Evolutionary conservation across 805 yeast genomes (phyloP).

Genomic region (Candida sphagnicola): DNA sequence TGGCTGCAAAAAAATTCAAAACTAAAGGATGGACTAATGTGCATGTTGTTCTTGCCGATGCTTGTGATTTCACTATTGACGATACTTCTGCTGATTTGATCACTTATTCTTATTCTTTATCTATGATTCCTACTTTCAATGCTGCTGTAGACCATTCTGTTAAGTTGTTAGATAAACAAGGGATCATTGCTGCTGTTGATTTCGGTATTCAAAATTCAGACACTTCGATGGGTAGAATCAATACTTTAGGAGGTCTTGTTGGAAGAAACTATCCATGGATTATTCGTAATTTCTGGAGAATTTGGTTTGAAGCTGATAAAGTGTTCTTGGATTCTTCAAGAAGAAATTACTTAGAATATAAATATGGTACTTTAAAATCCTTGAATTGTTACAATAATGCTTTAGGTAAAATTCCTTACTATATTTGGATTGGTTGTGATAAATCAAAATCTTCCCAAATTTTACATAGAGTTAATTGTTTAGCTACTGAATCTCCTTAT

Average conservation of each 20-base stretch:
- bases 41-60: conserved; percentile 68
- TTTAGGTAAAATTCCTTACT: conserved; percentile 76
- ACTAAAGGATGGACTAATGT: conserved; percentile 51
- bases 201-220: conserved; percentile 73
- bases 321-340: conserved; percentile 77
- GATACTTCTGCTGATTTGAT: conserved; percentile 58
- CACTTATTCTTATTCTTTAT: conserved; percentile 75
- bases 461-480: conserved; percentile 65
- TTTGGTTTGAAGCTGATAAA: conserved; percentile 83
- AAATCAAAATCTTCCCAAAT: conserved; percentile 31
- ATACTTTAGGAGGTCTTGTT: conserved; percentile 71
- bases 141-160: conserved; percentile 71
- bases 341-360: conserved; percentile 78
- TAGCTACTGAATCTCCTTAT: conserved; percentile 81
- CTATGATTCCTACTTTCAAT: conserved; percentile 83
- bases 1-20: conserved; percentile 59
- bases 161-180: conserved; percentile 48
- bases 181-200: conserved; percentile 69
- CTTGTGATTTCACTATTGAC: conserved; percentile 59
- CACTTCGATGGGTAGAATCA: conserved; percentile 61
- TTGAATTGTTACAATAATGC: conserved; percentile 60
- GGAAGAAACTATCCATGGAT: conserved; percentile 76
- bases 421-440: conserved; percentile 72
- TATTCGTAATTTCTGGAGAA: conserved; percentile 75
- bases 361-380: conserved; percentile 77